Conservation (phyloP, 108 stramenopile genomes). For the Cyclotella kingstonii region DNA sequence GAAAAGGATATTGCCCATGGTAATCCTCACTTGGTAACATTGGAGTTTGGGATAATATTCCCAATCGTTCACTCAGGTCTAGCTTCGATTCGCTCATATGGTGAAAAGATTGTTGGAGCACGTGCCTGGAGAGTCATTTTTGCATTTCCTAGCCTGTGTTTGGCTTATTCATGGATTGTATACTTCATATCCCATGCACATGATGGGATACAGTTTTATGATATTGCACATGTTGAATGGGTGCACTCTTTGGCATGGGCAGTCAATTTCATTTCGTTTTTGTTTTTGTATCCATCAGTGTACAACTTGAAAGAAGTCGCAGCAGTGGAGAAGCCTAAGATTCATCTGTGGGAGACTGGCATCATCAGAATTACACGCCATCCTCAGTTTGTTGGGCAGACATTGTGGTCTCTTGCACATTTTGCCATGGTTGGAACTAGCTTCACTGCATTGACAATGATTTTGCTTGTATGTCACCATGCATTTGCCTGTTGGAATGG, state of each 20-base stretch:
- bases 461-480: constrained; percentile 89
- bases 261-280: constrained; percentile 79
- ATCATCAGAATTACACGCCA: constrained; percentile 95
- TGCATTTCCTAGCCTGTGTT: constrained; percentile 82
- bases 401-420: constrained; percentile 92
- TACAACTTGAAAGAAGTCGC: constrained; percentile 96
- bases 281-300: constrained; percentile 93
- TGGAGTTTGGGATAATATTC: constrained; percentile 79
- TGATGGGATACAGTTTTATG: constrained; percentile 89
- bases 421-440: constrained; percentile 86
- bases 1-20: constrained; percentile 57
- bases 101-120: constrained; percentile 89
- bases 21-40: constrained; percentile 57
- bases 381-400: constrained; percentile 93
- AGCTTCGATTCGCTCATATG: constrained; percentile 88
- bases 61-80: constrained; percentile 92
- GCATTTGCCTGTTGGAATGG: constrained; percentile 93
- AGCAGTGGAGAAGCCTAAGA: constrained; percentile 75
- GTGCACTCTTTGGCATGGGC: constrained; percentile 67
- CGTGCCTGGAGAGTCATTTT: constrained; percentile 92
- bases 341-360: constrained; percentile 94
- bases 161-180: constrained; percentile 89
- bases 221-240: constrained; percentile 55
- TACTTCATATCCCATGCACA: constrained; percentile 95
- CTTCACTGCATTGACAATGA: constrained; percentile 78